Evolutionary conservation across 2,329 filamentous ascomycete genomes (phyloP).

Genomic region (Cordyceps tenuipes): DNA sequence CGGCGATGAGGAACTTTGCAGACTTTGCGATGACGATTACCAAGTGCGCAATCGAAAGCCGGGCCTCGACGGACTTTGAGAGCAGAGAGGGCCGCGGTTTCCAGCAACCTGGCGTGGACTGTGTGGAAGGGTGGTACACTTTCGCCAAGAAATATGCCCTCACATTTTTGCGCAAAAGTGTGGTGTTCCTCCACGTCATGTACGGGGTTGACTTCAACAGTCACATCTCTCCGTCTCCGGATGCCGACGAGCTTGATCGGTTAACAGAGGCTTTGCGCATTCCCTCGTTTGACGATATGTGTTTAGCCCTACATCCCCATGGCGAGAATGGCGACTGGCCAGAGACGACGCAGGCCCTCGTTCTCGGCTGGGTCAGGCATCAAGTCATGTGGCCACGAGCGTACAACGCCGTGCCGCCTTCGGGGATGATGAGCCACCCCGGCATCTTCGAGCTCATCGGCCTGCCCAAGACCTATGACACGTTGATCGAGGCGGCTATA

Average conservation of each 20-base stretch:
- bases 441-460: conserved; percentile 91
- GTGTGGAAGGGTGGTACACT: conserved; percentile 44
- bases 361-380: conserved; percentile 67
- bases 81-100: conserved; percentile 40
- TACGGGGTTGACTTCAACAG: conserved; percentile 82
- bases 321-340: conserved; percentile 42
- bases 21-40: conserved; percentile 44
- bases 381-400: conserved; percentile 36
- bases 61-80: conserved; percentile 21
- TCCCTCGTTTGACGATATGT: conserved; percentile 72
- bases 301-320: conserved; percentile 47
- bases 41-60: conserved; percentile 35
- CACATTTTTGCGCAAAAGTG: conserved; percentile 78
- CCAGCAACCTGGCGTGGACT: conserved; percentile 46
- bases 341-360: conserved; percentile 34
- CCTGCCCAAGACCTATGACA: conserved; percentile 84
- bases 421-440: conserved; percentile 62
- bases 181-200: conserved; percentile 77
- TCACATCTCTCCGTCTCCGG: conserved; percentile 52
- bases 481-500: conserved; percentile 85
- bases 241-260: conserved; percentile 72
- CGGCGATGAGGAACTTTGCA: conserved; percentile 45
- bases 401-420: conserved; percentile 24
- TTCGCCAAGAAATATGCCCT: conserved; percentile 76
- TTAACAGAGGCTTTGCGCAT: conserved; percentile 68